Percentiles rank a stretch among this genome's conserved stretches.
Conservation (phyloP, 179 eudicot genomes). For the Nepenthes alata region DNA sequence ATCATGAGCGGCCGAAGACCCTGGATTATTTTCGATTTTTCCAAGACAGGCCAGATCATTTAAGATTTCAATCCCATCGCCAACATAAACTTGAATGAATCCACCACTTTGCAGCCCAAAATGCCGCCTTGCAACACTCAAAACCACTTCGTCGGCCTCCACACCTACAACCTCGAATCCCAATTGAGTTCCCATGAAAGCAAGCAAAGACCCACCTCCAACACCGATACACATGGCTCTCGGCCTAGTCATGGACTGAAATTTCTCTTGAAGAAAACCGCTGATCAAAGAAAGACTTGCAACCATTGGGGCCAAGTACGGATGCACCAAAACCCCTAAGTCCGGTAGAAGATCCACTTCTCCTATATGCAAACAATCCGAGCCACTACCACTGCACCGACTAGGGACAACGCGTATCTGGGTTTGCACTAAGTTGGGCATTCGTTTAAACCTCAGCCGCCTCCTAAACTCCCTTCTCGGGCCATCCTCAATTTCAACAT, state of each 20-base stretch:
- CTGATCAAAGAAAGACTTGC: slow-evolving; percentile 43
- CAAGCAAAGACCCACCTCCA: slow-evolving; percentile 82
- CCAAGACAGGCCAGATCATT: slow-evolving; percentile 16
- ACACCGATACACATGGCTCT: slow-evolving; percentile 71
- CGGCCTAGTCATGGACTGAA: slow-evolving; percentile 30
- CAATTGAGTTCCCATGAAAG: slow-evolving; percentile 35
- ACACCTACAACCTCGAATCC: slow-evolving; percentile 64
- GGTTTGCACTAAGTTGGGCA: slow-evolving; percentile 75
- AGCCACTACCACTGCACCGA: slow-evolving; percentile 5
- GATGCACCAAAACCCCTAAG: slow-evolving; percentile 41
- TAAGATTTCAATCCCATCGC: slow-evolving; percentile 45
- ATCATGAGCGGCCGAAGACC: slow-evolving; percentile 6
- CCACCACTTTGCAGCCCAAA: slow-evolving; percentile 42
- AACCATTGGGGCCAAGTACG: slow-evolving; percentile 76
- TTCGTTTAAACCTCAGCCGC: slow-evolving; percentile 81
- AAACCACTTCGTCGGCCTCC: slow-evolving; percentile 57
- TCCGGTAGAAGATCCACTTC: slow-evolving; percentile 32
- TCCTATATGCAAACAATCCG: slow-evolving; percentile 10
- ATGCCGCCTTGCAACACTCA: slow-evolving; percentile 35
- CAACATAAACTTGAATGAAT: slow-evolving; percentile 24
- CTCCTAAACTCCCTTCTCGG: slow-evolving; percentile 42
- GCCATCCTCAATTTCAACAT: slow-evolving; percentile 43
- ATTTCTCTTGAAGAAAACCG: slow-evolving; percentile 19
- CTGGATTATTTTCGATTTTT: not conserved
- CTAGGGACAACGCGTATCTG: slow-evolving; percentile 38